A percentile compares a stretch with the other conserved stretches of the same genome.
These are phyloP conservation scores for Sarocladium kiliense DNA, from an alignment of 2,329 filamentous ascomycete genomes.

Conservation along the genomic window DNA sequence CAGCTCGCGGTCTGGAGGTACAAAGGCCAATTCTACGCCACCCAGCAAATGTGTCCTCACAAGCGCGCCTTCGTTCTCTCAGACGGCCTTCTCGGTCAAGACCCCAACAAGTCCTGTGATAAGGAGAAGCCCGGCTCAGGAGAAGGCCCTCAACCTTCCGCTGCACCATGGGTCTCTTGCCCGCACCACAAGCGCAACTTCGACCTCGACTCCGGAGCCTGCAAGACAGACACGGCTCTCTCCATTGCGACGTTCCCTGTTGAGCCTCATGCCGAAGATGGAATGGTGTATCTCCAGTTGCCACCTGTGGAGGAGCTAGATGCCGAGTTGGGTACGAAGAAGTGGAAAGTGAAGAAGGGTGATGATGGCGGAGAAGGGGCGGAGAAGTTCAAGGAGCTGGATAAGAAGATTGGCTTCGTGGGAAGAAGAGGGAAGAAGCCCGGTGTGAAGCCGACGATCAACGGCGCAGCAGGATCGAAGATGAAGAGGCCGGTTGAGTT, in stretches of 20 bases:
- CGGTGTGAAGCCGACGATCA: conserved; percentile 26
- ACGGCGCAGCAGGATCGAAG: conserved; percentile 18
- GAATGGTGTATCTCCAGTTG: conserved; percentile 73
- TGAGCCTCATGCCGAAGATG: conserved; percentile 63
- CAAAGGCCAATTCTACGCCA: conserved; percentile 73
- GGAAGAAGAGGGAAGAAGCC: conserved; percentile 38
- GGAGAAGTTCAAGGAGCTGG: conserved; percentile 37
- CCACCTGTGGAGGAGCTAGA: conserved; percentile 80
- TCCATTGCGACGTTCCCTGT: conserved; percentile 79
- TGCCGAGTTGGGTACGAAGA: conserved; percentile 67
- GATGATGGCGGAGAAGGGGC: conserved; percentile 40
- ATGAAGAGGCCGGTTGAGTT: conserved; percentile 34
- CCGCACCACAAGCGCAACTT: conserved; percentile 90
- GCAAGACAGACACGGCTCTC: conserved; percentile 67
- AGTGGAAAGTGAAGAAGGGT: conserved; percentile 72
- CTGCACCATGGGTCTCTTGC: conserved; percentile 73
- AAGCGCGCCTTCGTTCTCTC: conserved; percentile 86
- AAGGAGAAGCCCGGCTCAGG: conserved; percentile 15
- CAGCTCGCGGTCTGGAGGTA: conserved; percentile 86
- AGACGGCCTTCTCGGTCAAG: conserved; percentile 76
- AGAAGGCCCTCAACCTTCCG: conserved; percentile 17
- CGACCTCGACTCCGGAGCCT: conserved; percentile 66
- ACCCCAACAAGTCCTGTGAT: conserved; percentile 22
- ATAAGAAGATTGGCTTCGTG: conserved; percentile 39
- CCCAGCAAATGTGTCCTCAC: conserved; percentile 93